Percentiles rank a stretch among this genome's conserved stretches.
Conservation (phyloP, 2,329 filamentous ascomycete genomes). For the Arthrobotrys conoides region DNA sequence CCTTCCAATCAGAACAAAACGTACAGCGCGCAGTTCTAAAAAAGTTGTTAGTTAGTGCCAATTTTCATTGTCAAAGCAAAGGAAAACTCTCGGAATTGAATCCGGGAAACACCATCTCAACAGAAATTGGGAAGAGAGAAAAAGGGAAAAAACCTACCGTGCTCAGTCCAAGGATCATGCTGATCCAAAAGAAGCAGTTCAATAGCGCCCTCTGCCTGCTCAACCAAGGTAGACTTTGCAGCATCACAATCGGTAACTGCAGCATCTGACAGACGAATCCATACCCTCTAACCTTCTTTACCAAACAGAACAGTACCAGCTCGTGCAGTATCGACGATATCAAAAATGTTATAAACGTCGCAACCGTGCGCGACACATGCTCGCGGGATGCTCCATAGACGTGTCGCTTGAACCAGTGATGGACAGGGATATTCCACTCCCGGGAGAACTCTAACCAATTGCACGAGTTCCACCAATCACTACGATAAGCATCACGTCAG, state of each 20-base stretch:
- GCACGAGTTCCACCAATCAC: conserved; percentile 74
- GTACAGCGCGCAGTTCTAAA: conserved; percentile 43
- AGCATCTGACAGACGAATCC: conserved; percentile 96
- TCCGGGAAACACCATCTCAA: conserved; percentile 2
- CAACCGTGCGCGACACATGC: conserved; percentile 80
- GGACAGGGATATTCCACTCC: conserved; percentile 98
- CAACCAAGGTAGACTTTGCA: conserved; percentile 85
- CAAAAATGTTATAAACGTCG: conserved; percentile 91
- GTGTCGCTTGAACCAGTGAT: conserved; percentile 93
- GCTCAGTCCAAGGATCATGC: conserved; percentile 88
- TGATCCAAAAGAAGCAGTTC: conserved; percentile 90
- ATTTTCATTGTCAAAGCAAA: background rate
- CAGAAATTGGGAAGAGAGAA: background rate
- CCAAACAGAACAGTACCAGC: conserved; percentile 97
- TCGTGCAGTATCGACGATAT: conserved; percentile 92
- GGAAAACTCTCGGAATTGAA: conserved; percentile 3
- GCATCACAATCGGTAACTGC: conserved; percentile 92
- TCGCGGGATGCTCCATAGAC: conserved; percentile 88
- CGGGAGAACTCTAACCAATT: conserved; percentile 96
- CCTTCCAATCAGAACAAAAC: conserved; percentile 51
- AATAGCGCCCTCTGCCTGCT: conserved; percentile 83
- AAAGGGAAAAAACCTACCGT: conserved; percentile 73
- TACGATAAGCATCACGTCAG: conserved; percentile 56
- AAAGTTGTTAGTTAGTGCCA: background rate
- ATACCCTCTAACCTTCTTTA: conserved; percentile 94